A percentile compares a stretch with the other conserved stretches of the same genome.
Evolutionary conservation across 306 rosid genomes (phyloP).

Genomic region (Cajanus cajan): DNA sequence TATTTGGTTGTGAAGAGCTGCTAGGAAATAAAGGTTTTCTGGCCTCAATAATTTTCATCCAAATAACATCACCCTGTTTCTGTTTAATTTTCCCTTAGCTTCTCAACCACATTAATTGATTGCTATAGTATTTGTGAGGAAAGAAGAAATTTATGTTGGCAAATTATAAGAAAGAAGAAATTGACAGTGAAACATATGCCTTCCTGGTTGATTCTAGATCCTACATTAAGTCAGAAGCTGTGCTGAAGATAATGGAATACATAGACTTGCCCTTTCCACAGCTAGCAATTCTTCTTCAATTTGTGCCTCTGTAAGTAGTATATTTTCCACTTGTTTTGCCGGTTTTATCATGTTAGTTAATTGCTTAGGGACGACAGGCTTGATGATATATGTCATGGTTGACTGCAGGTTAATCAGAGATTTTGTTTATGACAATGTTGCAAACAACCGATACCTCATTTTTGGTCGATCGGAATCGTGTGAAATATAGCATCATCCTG

Average conservation of each 20-base stretch:
- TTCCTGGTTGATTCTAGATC: slow-evolving; percentile 60
- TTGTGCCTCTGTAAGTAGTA: slow-evolving; percentile 80
- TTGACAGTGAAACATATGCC: slow-evolving; percentile 12
- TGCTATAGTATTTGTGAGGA: slow-evolving; percentile 1
- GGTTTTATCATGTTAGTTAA: background rate
- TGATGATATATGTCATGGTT: slow-evolving; percentile 18
- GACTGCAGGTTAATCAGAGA: slow-evolving; percentile 71
- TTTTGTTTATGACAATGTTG: slow-evolving; percentile 81
- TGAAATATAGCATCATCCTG: slow-evolving; percentile 50
- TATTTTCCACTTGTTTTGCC: background rate
- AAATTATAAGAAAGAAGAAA: background rate
- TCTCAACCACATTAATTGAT: background rate
- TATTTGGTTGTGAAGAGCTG: background rate
- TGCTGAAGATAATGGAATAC: slow-evolving; percentile 86
- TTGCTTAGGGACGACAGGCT: slow-evolving; percentile 7
- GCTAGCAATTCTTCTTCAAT: slow-evolving; percentile 57
- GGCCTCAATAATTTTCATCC: background rate
- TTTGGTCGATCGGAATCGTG: slow-evolving; percentile 92
- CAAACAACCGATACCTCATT: slow-evolving; percentile 78
- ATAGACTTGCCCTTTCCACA: slow-evolving; percentile 90
- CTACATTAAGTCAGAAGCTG: slow-evolving; percentile 84
- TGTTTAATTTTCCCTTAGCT: slow-evolving; percentile 7
- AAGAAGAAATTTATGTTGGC: slow-evolving; percentile 2
- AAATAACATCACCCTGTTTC: background rate
- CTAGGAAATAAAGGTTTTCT: background rate